Evolutionary conservation across 495 filamentous ascomycete species (phyloP).

Genomic region (Xylaria telfairii): DNA sequence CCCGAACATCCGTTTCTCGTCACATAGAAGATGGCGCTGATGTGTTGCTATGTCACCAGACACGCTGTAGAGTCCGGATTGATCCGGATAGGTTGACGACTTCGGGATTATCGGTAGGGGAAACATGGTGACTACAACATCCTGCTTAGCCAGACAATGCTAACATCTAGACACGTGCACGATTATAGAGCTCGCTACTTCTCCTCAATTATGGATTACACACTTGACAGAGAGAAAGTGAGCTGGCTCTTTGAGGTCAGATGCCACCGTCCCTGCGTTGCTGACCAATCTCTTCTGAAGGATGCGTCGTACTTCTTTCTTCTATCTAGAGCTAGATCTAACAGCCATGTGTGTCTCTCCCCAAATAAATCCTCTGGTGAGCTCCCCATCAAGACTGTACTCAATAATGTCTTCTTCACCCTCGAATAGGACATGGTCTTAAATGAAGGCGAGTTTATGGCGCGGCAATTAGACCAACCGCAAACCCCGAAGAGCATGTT

Average conservation of each 20-base stretch:
- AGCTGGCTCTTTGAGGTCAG: slow-evolving; percentile 62
- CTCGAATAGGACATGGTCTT: slow-evolving; percentile 94
- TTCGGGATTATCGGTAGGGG: slow-evolving; percentile 87
- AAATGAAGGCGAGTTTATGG: slow-evolving; percentile 74
- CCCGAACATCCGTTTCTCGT: slow-evolving; percentile 80
- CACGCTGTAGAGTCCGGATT: slow-evolving; percentile 59
- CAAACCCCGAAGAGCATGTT: slow-evolving; percentile 69
- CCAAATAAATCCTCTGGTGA: slow-evolving; percentile 49
- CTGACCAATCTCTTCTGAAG: slow-evolving; percentile 87
- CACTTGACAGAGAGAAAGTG: slow-evolving; percentile 73
- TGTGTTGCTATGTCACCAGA: slow-evolving; percentile 67
- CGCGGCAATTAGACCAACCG: slow-evolving; percentile 60
- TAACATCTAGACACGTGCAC: slow-evolving; percentile 40
- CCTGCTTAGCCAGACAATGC: slow-evolving; percentile 42
- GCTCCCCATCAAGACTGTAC: slow-evolving; percentile 50
- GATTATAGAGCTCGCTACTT: slow-evolving; percentile 65
- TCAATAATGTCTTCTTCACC: slow-evolving; percentile 63
- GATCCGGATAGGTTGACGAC: slow-evolving; percentile 63
- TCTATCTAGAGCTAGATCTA: slow-evolving; percentile 37
- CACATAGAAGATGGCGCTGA: slow-evolving; percentile 79
- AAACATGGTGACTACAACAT: slow-evolving; percentile 83
- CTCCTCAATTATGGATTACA: slow-evolving; percentile 88
- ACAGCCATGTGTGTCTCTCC: slow-evolving; percentile 46
- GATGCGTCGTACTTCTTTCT: slow-evolving; percentile 80
- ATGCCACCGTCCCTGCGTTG: slow-evolving; percentile 73